Evolutionary conservation across 2,329 filamentous ascomycete species (phyloP), one percentile per base, ranked within the genome.

Genomic region (Zymoseptoria tritici): DNA sequence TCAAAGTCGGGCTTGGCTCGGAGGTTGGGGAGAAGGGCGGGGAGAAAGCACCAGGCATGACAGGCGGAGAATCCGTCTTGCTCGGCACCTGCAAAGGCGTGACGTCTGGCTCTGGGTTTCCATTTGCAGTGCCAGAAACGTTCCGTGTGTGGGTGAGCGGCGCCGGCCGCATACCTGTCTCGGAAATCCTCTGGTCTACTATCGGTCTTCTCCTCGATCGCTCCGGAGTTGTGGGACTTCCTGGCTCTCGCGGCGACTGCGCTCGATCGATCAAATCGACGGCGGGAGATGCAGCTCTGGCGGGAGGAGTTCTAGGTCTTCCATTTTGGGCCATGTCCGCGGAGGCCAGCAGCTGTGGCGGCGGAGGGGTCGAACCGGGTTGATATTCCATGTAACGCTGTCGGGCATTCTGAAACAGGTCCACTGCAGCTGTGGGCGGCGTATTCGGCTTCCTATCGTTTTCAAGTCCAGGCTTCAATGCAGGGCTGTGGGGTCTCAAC

Each of bases 81-180:
- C 61, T 66, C 42, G 60, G 31, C 21, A 59, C 49, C 20, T 64
- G 55, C 20, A 66, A 53, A n/a, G 62, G 62, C 49, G 61, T 63
- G 49, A 63, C 56, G 22, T 65, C 62, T 9, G 59, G 59, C 21
- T 60, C 61, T n/a, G 56, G 56, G 29, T 66, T 59, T 9, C 56
- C 54, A 52, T 54, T 62, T 24, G 53, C 42, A 31, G 55, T 57
- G 20, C 61, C 64, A 2, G 52, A 49, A n/a, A 56, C 49, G n/a
- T 51, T 46, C 24, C 29, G 53, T 11, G 59, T 49, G 31, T 65
- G 63, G 26, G 63, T 67, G 50, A 72, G 57, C 22, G 70, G 72
- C 22, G 71, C 68, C 2, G 71, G 72, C 20, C 69, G 64, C 6
- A 73, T 61, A 56, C 62, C 67, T 26, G 51, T 60, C 26, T 64